Conservation (phyloP, 352 stramenopile genomes). For the Pythium chondricola region DNA sequence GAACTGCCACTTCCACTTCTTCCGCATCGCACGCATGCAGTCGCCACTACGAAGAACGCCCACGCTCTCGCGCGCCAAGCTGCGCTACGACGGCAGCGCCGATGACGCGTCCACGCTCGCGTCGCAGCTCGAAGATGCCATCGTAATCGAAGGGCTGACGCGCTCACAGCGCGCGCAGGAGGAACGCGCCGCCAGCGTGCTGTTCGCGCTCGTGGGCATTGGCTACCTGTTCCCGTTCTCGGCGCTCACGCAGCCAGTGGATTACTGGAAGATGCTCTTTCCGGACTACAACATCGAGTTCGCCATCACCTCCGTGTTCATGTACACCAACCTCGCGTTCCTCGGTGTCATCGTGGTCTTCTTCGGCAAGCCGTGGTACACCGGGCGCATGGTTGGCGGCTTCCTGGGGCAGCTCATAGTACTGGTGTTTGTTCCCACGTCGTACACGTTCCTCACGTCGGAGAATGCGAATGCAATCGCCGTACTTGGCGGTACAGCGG, state of each 20-base stretch:
- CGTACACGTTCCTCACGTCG: slow-evolving; percentile 62
- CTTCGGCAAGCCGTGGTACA: slow-evolving; percentile 58
- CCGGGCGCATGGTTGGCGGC: slow-evolving; percentile 66
- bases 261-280: slow-evolving; percentile 85
- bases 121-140: slow-evolving; percentile 21
- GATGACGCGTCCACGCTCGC: background rate
- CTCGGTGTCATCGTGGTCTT: slow-evolving; percentile 61
- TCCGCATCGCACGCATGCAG: no score
- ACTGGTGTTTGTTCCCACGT: slow-evolving; percentile 69
- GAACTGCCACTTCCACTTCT: no score
- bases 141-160: slow-evolving; percentile 15
- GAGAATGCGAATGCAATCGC: slow-evolving; percentile 61
- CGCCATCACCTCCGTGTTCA: slow-evolving; percentile 73
- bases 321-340: slow-evolving; percentile 78
- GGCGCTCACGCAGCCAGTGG: slow-evolving; percentile 82
- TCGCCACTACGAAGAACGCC: slow-evolving; percentile 54
- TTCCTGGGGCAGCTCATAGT: slow-evolving; percentile 69
- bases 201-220: slow-evolving; percentile 70
- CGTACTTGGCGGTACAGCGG: slow-evolving; percentile 57
- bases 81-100: slow-evolving; percentile 26
- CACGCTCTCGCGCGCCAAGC: slow-evolving; percentile 22
- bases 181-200: slow-evolving; percentile 42
- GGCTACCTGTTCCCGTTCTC: slow-evolving; percentile 87
- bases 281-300: slow-evolving; percentile 87
- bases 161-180: slow-evolving; percentile 29